These are phyloP conservation scores for Rhodotorula sp. DNA, from an alignment of 1,284 basidiomycete genomes.

Conservation along the genomic window DNA sequence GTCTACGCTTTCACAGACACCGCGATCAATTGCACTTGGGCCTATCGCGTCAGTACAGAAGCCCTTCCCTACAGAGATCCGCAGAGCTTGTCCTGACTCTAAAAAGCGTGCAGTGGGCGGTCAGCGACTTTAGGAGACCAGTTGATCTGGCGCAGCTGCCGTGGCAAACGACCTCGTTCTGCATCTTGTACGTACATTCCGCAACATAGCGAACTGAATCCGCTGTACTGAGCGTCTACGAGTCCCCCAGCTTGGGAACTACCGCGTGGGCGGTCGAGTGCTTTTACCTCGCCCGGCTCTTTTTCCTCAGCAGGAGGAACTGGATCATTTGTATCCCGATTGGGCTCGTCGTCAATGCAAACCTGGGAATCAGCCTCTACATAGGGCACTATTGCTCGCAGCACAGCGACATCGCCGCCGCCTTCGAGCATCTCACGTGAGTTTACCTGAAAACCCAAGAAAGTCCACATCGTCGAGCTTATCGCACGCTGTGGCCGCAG, in stretches of 20 bases:
- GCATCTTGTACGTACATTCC: neutral
- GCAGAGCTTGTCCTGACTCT: neutral
- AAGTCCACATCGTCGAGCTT: too few species aligned
- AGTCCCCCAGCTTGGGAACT: neutral
- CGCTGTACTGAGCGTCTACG: neutral
- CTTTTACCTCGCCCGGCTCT: slow-evolving; percentile 5
- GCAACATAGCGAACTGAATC: too few species aligned
- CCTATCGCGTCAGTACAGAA: neutral
- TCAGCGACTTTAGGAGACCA: neutral
- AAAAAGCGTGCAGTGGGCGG: neutral
- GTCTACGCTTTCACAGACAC: neutral
- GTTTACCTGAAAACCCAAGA: neutral
- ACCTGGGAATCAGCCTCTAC: neutral
- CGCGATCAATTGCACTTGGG: slow-evolving; percentile 1
- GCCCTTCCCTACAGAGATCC: neutral
- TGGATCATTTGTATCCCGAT: neutral
- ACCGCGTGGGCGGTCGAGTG: neutral
- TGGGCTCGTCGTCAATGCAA: neutral
- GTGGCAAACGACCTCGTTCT: neutral
- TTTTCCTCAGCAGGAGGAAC: neutral
- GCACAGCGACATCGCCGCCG: neutral
- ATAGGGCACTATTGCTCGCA: neutral
- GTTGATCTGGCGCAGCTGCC: neutral
- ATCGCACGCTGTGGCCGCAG: neutral
- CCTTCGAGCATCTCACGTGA: neutral